Conservation (phyloP, 2,329 filamentous ascomycete species). For the Immersiporthe knoxdaviesiana region DNA sequence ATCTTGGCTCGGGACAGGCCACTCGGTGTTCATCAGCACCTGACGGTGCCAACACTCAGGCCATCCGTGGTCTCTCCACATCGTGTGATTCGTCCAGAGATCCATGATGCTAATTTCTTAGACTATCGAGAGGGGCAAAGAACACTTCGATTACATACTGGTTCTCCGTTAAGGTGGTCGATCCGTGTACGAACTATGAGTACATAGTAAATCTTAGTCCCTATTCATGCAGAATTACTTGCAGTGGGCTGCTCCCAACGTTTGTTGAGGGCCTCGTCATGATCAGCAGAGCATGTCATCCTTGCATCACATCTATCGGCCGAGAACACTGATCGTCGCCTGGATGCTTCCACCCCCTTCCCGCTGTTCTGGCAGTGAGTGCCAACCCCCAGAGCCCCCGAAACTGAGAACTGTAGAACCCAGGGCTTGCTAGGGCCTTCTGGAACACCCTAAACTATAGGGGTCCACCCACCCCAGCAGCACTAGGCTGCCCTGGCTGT, state of each 20-base stretch:
- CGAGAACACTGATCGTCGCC: not conserved
- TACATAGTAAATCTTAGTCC: slow-evolving; percentile 1
- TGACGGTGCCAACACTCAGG: not conserved
- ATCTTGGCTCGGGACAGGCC: not conserved
- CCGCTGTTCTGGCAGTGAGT: not conserved
- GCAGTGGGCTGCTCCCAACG: not conserved
- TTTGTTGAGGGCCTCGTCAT: not conserved
- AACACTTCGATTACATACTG: not conserved
- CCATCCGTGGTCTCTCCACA: slow-evolving; percentile 2
- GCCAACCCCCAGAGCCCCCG: not conserved
- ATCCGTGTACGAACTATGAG: not conserved
- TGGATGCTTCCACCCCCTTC: not conserved
- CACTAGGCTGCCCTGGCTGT: not conserved
- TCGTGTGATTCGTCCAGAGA: slow-evolving; percentile 1
- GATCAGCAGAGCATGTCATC: slow-evolving; percentile 1
- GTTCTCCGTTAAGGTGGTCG: not conserved
- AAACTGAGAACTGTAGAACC: not conserved
- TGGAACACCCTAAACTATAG: slow-evolving; percentile 7
- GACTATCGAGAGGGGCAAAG: not conserved
- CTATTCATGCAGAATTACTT: not conserved
- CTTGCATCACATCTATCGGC: slow-evolving; percentile 5
- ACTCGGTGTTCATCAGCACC: not conserved
- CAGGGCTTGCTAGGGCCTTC: too few species aligned
- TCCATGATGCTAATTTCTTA: not conserved
- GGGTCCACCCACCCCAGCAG: not conserved